Evolutionary conservation across 2,329 filamentous ascomycete genomes (phyloP).

Genomic region (Xylariaceae sp.): DNA sequence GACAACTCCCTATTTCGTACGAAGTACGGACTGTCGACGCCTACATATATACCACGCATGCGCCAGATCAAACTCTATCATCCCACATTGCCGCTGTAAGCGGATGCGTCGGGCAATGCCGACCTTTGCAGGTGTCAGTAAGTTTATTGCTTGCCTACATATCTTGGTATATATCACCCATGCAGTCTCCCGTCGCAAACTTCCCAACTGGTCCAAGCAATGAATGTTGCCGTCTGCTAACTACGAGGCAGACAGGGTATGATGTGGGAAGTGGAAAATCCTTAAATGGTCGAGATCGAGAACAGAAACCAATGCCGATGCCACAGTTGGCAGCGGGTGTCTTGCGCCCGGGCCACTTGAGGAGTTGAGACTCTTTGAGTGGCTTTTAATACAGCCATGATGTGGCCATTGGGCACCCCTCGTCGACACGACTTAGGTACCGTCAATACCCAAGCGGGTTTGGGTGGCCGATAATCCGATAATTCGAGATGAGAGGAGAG

Average conservation of each 20-base stretch:
- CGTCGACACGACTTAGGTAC: neutral
- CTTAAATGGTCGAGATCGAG: neutral
- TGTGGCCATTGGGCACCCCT: neutral
- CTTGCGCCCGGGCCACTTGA: neutral
- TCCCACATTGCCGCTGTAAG: constrained; percentile 11
- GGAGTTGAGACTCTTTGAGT: neutral
- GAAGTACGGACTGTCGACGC: no score
- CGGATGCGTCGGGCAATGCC: constrained; percentile 6
- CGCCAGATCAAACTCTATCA: neutral
- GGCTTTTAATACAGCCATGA: neutral
- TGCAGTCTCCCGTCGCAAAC: neutral
- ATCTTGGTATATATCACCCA: neutral
- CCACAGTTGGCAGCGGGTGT: neutral
- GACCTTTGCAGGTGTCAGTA: constrained; percentile 6
- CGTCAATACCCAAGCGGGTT: neutral
- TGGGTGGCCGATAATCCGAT: neutral
- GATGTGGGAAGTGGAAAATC: neutral
- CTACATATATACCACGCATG: neutral
- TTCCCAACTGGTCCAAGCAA: neutral
- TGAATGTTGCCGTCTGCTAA: neutral
- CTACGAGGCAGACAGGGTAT: no score
- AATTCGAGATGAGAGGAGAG: neutral
- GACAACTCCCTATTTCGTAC: no score
- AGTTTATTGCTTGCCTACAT: neutral
- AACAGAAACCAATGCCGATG: neutral